Base-by-base conservation (phyloP, 192 early-diverging fungal species). In the Coemansia sp. region DNA sequence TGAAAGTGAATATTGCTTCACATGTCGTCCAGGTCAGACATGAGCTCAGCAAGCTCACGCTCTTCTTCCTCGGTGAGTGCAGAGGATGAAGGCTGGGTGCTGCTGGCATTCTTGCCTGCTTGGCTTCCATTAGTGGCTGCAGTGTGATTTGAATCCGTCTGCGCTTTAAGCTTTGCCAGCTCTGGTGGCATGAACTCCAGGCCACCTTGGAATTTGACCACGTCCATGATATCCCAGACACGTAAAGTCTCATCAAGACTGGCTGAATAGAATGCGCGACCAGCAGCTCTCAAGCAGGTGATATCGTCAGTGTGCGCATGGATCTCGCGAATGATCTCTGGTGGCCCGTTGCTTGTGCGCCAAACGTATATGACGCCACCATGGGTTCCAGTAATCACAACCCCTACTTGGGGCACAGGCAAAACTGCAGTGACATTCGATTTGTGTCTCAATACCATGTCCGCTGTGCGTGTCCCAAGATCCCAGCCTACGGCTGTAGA, bases 221-320 rank as follows among this genome's bases (percentile, higher is more conserved):
- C 77, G 84, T 88, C 86, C 58, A 68, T 66, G n/a, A 96, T 74
- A 9, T 85, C 83, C 96, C 96, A 98, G 18, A 64, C 74, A 44
- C 95, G 89, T 38, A 99, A 73, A 1, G 97, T 95, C 21, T 88
- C 85, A 73, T 99, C 97, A 33, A 98, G 73, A 0, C 92, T 91
- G 18, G 86, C 90, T 15, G 92, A 91, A 72, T 92, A 93, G 16
- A 98, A 77, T 4, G 74, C 85, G 6, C 85, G 74, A 8, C 92
- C 91, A 39, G 76, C 53, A 4, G 86, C 69, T 1, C 75, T 74
- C 67, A 98, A 75, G 51, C 85, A 80, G 0, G 90, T 87, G 2
- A 99, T 89, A 72, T 97, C 95, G 68, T 94, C 95, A 64, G 91
- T 95, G 68, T 99, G 97, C 6, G 91, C 94, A 34, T 89, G 86